Conservation (phyloP, 129 eudicot species). For the Ambrosia artemisiifolia region DNA sequence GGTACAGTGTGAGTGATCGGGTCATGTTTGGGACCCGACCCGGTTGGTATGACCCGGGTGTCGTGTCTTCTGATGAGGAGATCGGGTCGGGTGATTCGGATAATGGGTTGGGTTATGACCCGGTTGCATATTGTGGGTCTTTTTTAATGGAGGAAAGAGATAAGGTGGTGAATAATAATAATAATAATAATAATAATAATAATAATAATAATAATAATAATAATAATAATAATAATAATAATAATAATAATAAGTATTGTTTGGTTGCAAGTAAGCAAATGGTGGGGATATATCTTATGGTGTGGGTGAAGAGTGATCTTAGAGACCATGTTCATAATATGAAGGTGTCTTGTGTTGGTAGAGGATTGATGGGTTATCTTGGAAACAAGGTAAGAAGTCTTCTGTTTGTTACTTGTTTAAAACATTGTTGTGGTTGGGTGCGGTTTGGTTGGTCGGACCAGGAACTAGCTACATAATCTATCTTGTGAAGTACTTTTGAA, state of each 20-base stretch:
- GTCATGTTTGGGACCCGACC: slow-evolving; percentile 49
- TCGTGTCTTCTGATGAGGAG: slow-evolving; percentile 79
- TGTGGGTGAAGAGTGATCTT: slow-evolving; percentile 82
- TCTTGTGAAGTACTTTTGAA: no score
- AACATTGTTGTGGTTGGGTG: neutral
- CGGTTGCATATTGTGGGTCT: neutral
- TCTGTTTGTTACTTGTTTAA: neutral
- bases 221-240: slow-evolving; percentile 12
- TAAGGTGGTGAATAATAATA: slow-evolving; percentile 23
- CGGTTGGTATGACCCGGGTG: slow-evolving; percentile 51
- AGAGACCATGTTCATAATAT: slow-evolving; percentile 68
- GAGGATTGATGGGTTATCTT: slow-evolving; percentile 99
- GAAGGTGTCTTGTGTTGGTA: slow-evolving; percentile 94
- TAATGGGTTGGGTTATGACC: neutral
- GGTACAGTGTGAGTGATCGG: slow-evolving; percentile 77
- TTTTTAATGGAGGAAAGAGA: slow-evolving; percentile 43
- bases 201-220: neutral
- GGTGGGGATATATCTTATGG: slow-evolving; percentile 85
- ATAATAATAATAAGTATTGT: slow-evolving; percentile 39
- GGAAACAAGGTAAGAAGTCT: slow-evolving; percentile 77
- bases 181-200: neutral
- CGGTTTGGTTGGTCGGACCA: no score
- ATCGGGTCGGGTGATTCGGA: slow-evolving; percentile 53
- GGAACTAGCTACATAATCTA: no score
- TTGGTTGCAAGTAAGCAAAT: slow-evolving; percentile 94